phyloP scores from a whole-genome alignment of 2,329 filamentous ascomycete genomes.

The Aaosphaeria arxii region DNA sequence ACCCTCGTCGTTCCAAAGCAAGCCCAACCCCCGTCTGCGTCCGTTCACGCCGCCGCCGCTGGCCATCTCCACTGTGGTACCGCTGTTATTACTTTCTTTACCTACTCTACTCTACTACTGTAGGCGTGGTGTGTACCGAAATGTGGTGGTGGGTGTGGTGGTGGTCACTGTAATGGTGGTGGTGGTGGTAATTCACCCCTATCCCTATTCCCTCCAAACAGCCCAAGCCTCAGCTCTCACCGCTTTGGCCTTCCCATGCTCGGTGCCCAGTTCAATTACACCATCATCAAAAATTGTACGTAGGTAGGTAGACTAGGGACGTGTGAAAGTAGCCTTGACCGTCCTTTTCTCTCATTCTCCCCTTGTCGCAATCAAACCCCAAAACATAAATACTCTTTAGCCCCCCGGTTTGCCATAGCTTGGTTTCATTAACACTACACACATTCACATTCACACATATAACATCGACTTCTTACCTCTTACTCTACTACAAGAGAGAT shows the following conservation, averaged over 20 bases:
- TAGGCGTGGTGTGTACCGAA: no score
- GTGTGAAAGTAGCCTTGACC: no score
- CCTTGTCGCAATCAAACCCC: slow-evolving; percentile 30
- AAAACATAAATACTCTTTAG: slow-evolving; percentile 38
- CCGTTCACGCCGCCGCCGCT: no score
- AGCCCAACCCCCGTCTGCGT: slow-evolving; percentile 14
- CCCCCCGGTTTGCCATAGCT: slow-evolving; percentile 21
- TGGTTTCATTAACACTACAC: slow-evolving; percentile 32
- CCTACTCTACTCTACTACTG: no score
- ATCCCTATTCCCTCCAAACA: no score
- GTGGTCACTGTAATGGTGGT: no score
- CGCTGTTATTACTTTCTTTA: no score
- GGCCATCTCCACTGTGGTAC: no score
- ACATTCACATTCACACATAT: not conserved
- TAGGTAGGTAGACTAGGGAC: slow-evolving; percentile 33
- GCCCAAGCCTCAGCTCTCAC: slow-evolving; percentile 33
- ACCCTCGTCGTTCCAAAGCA: slow-evolving; percentile 9
- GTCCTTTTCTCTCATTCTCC: slow-evolving; percentile 19
- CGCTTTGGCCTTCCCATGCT: slow-evolving; percentile 35
- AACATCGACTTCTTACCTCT: not conserved
- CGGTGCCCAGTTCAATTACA: slow-evolving; percentile 37
- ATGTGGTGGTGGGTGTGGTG: no score
- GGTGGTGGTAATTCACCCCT: no score
- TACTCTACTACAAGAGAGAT: not conserved
- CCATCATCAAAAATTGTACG: slow-evolving; percentile 36